Conservation (phyloP, 768 basidiomycete species). For the Trametes cubensis region DNA sequence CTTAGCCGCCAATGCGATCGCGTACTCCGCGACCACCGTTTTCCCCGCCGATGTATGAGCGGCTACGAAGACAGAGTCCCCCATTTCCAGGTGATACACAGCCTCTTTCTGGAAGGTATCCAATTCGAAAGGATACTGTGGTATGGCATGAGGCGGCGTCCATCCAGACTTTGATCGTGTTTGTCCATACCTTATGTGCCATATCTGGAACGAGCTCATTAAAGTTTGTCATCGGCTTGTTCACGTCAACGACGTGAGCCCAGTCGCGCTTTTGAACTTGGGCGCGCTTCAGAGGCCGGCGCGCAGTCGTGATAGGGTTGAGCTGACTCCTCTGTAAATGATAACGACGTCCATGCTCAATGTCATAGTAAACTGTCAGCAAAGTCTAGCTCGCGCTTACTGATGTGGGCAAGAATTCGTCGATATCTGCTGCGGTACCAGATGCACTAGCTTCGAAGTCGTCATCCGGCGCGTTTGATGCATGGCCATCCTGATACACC, state of each 20-base stretch:
- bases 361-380: not conserved
- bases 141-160: not conserved
- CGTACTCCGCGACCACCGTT: slow-evolving; percentile 98
- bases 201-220: slow-evolving; percentile 92
- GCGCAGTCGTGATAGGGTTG: slow-evolving; percentile 49
- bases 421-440: slow-evolving; percentile 55
- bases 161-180: not conserved
- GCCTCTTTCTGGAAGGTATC: slow-evolving; percentile 99
- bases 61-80: slow-evolving; percentile 98
- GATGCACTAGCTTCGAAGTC: not conserved
- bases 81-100: slow-evolving; percentile 95
- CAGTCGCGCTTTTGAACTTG: slow-evolving; percentile 85
- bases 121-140: slow-evolving; percentile 95
- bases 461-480: not conserved
- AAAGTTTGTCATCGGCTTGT: slow-evolving; percentile 87
- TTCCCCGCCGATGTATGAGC: slow-evolving; percentile 99
- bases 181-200: slow-evolving; percentile 77
- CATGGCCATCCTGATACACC: not conserved
- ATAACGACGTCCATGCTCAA: not conserved
- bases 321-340: slow-evolving; percentile 55
- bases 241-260: slow-evolving; percentile 97
- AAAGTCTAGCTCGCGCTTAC: slow-evolving; percentile 26
- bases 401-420: slow-evolving; percentile 63
- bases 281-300: slow-evolving; percentile 45
- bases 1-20: slow-evolving; percentile 93